A percentile compares a stretch with the other conserved stretches of the same genome.
These are phyloP conservation scores for Thozetella sp. DNA, from an alignment of 495 filamentous ascomycete species.

Conservation along the genomic window DNA sequence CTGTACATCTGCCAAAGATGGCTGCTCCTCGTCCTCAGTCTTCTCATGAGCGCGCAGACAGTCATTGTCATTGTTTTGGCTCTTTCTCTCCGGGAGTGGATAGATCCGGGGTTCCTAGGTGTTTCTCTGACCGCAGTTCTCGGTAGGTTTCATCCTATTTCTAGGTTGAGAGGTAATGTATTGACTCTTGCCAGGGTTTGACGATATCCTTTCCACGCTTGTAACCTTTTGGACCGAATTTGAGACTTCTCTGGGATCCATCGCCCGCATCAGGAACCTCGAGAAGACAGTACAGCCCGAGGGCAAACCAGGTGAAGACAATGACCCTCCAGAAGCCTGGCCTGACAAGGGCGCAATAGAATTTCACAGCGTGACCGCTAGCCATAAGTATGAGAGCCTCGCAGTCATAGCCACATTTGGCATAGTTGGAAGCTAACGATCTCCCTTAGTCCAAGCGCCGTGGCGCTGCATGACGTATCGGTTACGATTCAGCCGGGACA, in stretches of 20 bases:
- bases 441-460: slow-evolving; percentile 6
- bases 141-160: too few species aligned
- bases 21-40: slow-evolving; percentile 43
- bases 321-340: slow-evolving; percentile 29
- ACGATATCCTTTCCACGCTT: slow-evolving; percentile 29
- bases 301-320: slow-evolving; percentile 18
- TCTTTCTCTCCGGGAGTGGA: slow-evolving; percentile 31
- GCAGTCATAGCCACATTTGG: background rate
- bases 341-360: slow-evolving; percentile 31
- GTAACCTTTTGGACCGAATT: slow-evolving; percentile 50
- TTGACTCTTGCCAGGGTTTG: too few species aligned
- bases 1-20: slow-evolving; percentile 44
- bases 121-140: slow-evolving; percentile 28
- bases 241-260: slow-evolving; percentile 55
- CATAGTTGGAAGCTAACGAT: background rate
- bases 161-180: too few species aligned
- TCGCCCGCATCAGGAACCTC: slow-evolving; percentile 47
- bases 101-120: slow-evolving; percentile 26
- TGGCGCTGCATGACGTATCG: slow-evolving; percentile 31
- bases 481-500: slow-evolving; percentile 36
- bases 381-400: slow-evolving; percentile 19
- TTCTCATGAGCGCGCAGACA: slow-evolving; percentile 38
- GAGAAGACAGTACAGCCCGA: slow-evolving; percentile 31
- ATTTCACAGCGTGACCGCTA: slow-evolving; percentile 32
- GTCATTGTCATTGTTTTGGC: slow-evolving; percentile 45